Conservation (phyloP, 108 stramenopile species). For the Mayamaea pseudoterrestris region DNA sequence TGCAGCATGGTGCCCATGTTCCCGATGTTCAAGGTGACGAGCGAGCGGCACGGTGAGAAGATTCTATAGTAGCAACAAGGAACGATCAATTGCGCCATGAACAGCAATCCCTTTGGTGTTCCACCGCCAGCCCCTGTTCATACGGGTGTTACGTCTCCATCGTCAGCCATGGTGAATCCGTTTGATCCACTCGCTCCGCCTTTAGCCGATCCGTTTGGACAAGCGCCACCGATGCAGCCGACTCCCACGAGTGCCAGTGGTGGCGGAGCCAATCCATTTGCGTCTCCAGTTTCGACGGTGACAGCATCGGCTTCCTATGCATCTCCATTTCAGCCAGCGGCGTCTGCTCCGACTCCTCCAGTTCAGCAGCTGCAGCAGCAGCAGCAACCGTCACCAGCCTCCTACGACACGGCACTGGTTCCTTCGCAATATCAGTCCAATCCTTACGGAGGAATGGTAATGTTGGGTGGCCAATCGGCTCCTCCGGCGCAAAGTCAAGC, state of each 20-base stretch:
- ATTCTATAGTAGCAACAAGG: no score
- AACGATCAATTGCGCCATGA: no score
- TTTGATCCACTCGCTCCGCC: slow-evolving; percentile 4
- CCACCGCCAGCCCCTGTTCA: slow-evolving; percentile 9
- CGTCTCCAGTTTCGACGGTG: slow-evolving; percentile 6
- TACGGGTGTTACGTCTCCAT: slow-evolving; percentile 16
- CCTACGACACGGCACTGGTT: background rate
- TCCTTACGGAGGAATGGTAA: background rate
- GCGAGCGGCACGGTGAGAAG: no score
- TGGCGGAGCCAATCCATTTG: slow-evolving; percentile 18
- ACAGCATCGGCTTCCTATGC: background rate
- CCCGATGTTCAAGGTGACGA: no score
- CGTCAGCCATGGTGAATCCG: slow-evolving; percentile 11
- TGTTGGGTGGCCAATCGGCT: background rate
- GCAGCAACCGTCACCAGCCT: background rate
- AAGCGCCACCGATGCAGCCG: slow-evolving; percentile 9
- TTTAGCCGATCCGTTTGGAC: slow-evolving; percentile 5
- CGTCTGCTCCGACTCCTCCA: background rate
- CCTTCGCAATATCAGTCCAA: background rate
- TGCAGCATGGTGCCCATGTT: no score
- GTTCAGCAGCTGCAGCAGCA: background rate
- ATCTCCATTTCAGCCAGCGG: background rate
- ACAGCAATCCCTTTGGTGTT: slow-evolving; percentile 3
- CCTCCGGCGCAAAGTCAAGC: no score
- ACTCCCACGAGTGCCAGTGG: slow-evolving; percentile 3